Base-by-base conservation (phyloP, 768 basidiomycete species). In the Leucocoprinus leucothites region DNA sequence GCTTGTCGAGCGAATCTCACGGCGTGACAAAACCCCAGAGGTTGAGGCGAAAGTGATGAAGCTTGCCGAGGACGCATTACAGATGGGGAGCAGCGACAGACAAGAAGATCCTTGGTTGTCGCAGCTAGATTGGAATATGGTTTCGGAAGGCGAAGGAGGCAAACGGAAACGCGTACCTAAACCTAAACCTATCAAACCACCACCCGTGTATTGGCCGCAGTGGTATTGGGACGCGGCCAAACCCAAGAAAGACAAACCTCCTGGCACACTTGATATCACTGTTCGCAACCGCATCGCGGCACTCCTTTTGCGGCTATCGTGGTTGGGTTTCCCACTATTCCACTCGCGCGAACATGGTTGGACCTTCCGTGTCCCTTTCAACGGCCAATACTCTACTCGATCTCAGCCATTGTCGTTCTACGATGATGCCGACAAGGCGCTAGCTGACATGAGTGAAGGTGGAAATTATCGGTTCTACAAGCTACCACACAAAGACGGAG, bases 401-500 rank as follows among this genome's bases (percentile, higher is more conserved):
- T 71, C 71, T 11, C 64, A 61, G 16, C 71, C 81, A 0, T 71
- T 90, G 24, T 65, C 64, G 11, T 91, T 94, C 69, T 76, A 80
- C 43, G 81, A 89, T 42, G 74, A 79, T 3, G 80, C 77, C 0
- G 92, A 95, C 62, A 74, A 79, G 21, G 55, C 65, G 1, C 74
- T 94, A 8, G 71, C 76, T 41, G 81, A 87, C 51, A 69, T 75
- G 44, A 63, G 67, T 3, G 68, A 76, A 11, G 72, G 76, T 16
- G 77, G 73, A 2, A 79, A 79, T 2, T 88, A 75, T 64, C 53
- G 74, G 1, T 99, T 94, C 71, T 91, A 91, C 77, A 94, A 97
- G 69, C 77, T 99, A 0, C 97, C 97, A 0, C 97, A 99, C 70
- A 94, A 94, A 67, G 94, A 96, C 60, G 96, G 96, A 1, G 94